Conservation (phyloP, 371 early-diverging fungal genomes). For the Mucor circinelloides region DNA sequence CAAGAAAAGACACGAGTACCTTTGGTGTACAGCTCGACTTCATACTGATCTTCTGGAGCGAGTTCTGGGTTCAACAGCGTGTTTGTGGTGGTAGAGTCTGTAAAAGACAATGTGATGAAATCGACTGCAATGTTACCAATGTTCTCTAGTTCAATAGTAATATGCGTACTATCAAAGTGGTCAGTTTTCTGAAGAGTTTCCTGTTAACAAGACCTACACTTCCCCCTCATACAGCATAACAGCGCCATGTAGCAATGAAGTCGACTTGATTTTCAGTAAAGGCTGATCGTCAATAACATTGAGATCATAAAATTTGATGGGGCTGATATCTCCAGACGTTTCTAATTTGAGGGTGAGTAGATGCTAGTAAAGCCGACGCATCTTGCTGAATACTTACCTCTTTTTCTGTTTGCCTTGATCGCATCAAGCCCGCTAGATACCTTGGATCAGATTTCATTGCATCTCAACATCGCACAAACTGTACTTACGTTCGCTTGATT, state of each 20-base stretch:
- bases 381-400: slow-evolving; percentile 11
- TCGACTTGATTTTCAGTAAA: slow-evolving; percentile 60
- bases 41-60: slow-evolving; percentile 77
- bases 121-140: slow-evolving; percentile 75
- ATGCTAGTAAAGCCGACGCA: not conserved
- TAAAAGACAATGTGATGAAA: slow-evolving; percentile 71
- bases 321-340: not conserved
- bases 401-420: slow-evolving; percentile 26
- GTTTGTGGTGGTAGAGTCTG: slow-evolving; percentile 62
- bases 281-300: slow-evolving; percentile 74
- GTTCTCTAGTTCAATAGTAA: slow-evolving; percentile 71
- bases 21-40: slow-evolving; percentile 72
- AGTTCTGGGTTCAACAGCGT: slow-evolving; percentile 59
- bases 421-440: slow-evolving; percentile 31
- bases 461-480: not conserved
- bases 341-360: not conserved
- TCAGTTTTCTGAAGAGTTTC: not conserved
- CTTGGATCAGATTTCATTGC: not conserved
- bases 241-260: slow-evolving; percentile 65
- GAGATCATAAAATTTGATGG: slow-evolving; percentile 49
- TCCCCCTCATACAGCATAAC: slow-evolving; percentile 86
- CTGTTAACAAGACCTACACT: slow-evolving; percentile 46
- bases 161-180: slow-evolving; percentile 19
- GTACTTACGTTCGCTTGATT: slow-evolving; percentile 37
- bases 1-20: slow-evolving; percentile 70